Evolutionary conservation across 2,329 filamentous ascomycete species (phyloP).

Genomic region (Lachnellula subtilissima): DNA sequence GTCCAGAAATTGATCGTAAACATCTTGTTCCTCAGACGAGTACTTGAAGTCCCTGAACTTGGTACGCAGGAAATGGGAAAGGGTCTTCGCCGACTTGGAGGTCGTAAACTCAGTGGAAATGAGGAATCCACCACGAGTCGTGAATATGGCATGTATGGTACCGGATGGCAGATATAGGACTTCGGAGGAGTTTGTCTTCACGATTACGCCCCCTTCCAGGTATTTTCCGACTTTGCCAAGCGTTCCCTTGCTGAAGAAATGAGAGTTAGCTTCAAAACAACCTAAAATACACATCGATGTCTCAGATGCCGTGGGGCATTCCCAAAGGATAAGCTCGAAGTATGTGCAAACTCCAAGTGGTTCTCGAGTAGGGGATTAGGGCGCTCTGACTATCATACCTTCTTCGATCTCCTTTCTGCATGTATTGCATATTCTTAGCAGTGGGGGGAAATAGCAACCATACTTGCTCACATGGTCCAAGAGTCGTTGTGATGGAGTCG

Average conservation of each 20-base stretch:
- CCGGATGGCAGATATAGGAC: constrained; percentile 14
- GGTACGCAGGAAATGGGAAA: background rate
- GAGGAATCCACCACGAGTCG: constrained; percentile 10
- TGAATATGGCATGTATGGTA: constrained; percentile 13
- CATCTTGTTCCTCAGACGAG: background rate
- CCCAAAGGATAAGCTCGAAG: no score
- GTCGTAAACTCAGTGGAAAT: constrained; percentile 12
- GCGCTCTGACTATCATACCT: background rate
- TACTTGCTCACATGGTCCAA: constrained; percentile 9
- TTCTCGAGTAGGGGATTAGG: no score
- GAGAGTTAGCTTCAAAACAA: background rate
- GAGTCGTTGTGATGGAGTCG: constrained; percentile 9
- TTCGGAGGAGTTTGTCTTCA: constrained; percentile 7
- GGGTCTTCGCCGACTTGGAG: background rate
- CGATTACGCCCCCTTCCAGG: constrained; percentile 13
- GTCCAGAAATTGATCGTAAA: background rate
- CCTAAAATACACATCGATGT: no score
- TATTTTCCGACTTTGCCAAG: constrained; percentile 3
- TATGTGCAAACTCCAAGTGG: no score
- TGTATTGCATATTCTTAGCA: constrained; percentile 6
- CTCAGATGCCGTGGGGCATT: no score
- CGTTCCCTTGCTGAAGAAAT: background rate
- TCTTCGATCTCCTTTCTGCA: constrained; percentile 4
- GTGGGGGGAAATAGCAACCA: constrained; percentile 16
- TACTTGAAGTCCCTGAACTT: background rate